Base-by-base conservation (phyloP, 352 stramenopile genomes). In the Globisporangium heterothallicum region DNA sequence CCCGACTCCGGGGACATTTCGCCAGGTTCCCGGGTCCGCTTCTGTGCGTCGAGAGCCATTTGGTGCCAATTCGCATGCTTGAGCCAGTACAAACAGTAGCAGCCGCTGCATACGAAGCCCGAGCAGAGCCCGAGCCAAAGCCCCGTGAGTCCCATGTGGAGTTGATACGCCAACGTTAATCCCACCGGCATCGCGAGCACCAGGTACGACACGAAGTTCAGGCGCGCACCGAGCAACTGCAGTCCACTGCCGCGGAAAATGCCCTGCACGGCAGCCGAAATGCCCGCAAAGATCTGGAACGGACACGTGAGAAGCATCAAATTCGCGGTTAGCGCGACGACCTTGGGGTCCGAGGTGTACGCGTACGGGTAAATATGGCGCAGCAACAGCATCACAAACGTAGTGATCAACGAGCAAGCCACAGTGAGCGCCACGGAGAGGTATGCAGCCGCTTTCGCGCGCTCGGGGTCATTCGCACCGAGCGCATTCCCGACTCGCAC, bases 201-300 rank as follows among this genome's bases (percentile, higher is more conserved):
- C 29, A 95, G 77, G 65, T 92, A 96, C 45, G 74, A 75, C 13
- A 93, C 68, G 32, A 96, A 95, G 49, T 95, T 96, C 56, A 91
- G 72, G 13, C 72, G 72, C 8, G 87, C 87, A 18, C 80, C 80
- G 9, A 95, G 71, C n/a, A 72, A 55, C 51, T 96, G 87, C 43
- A 86, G 70, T 3, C 87, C 87, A 41, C 72, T 84, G 9, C 78
- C 87, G 13, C 84, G 78, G 40, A 96, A 79, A 30, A 94, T 79
- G 24, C 85, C 87, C 50, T 95, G 84, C 4, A 76, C 68, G 0
- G 78, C 73, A 2, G 62, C 58, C 30, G 88, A 77, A 14, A 95
- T 65, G 2, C 79, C 82, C 29, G 88, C 81, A 42, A 94, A 92
- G 22, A 95, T 58, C 58, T 96, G 87, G 56, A 94, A 86, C 13